Conservation (phyloP, 2,329 filamentous ascomycete species). For the Aspergillus ibericus region DNA sequence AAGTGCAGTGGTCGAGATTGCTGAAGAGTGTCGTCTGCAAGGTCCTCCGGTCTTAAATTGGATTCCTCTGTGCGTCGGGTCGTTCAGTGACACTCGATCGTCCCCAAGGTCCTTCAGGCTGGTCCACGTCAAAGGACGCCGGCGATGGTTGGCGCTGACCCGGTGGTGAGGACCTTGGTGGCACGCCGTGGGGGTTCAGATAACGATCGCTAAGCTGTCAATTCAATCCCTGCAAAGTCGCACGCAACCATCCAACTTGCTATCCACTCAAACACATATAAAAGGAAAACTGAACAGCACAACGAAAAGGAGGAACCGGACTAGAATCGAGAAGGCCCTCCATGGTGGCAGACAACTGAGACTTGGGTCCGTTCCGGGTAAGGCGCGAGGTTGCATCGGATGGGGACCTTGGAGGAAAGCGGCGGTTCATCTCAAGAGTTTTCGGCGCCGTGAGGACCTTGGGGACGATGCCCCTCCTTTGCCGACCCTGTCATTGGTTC, state of each 20-base stretch:
- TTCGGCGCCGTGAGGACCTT: conserved; percentile 33
- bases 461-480: conserved; percentile 24
- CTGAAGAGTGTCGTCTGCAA: conserved; percentile 3
- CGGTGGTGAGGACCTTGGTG: conserved; percentile 21
- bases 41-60: conserved; percentile 3
- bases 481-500: not conserved
- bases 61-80: conserved; percentile 1
- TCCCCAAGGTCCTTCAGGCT: conserved; percentile 17
- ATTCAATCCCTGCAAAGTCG: not conserved
- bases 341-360: conserved; percentile 15
- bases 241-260: not conserved
- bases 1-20: not conserved
- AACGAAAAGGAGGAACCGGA: not conserved
- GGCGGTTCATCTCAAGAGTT: conserved; percentile 24
- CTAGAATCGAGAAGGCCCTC: not conserved
- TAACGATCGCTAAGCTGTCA: not conserved
- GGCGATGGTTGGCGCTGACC: conserved; percentile 4
- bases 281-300: conserved; percentile 9
- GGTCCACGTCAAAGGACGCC: conserved; percentile 11
- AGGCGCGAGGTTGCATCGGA: conserved; percentile 16
- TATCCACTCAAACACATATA: not conserved
- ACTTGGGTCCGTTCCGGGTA: conserved; percentile 7
- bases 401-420: conserved; percentile 35
- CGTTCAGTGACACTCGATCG: conserved; percentile 5
- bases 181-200: conserved; percentile 8